phyloP scores from a whole-genome alignment of 371 early-diverging fungal genomes.

The Mucor plumbeus region DNA sequence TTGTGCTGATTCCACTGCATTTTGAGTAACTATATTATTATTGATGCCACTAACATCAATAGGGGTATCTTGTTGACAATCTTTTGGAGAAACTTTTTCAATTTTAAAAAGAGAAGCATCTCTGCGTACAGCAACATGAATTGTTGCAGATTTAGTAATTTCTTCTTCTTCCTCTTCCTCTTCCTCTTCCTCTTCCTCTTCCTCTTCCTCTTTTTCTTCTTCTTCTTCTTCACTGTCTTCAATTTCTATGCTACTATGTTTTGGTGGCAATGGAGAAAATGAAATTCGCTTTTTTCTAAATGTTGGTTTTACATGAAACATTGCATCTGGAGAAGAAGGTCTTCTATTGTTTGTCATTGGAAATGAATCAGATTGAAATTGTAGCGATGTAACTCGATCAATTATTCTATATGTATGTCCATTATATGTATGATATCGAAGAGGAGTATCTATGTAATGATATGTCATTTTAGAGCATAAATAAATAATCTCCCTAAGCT shows the following conservation, averaged over 20 bases:
- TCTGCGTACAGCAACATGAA: constrained; percentile 25
- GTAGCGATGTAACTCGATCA: constrained; percentile 17
- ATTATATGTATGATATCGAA: constrained; percentile 21
- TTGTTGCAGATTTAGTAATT: constrained; percentile 4
- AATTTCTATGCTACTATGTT: neutral
- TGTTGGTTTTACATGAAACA: neutral
- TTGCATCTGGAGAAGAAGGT: constrained; percentile 14
- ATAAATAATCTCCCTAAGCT: neutral
- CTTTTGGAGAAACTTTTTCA: constrained; percentile 13
- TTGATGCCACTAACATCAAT: neutral
- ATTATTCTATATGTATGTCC: constrained; percentile 17
- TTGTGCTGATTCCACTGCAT: neutral
- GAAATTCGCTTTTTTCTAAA: neutral
- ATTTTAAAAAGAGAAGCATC: constrained; percentile 29
- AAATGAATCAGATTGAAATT: neutral
- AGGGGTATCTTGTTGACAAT: neutral
- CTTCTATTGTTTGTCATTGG: constrained; percentile 1
- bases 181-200: constrained; percentile 2
- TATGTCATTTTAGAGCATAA: neutral
- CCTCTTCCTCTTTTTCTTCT: constrained; percentile 11
- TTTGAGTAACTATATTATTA: neutral
- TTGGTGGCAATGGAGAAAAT: constrained; percentile 2
- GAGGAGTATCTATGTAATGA: neutral
- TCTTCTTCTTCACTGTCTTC: neutral
- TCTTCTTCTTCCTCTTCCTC: constrained; percentile 12